These are phyloP conservation scores for Cokeromyces recurvatus DNA, from an alignment of 371 early-diverging fungal species.

Conservation along the genomic window DNA sequence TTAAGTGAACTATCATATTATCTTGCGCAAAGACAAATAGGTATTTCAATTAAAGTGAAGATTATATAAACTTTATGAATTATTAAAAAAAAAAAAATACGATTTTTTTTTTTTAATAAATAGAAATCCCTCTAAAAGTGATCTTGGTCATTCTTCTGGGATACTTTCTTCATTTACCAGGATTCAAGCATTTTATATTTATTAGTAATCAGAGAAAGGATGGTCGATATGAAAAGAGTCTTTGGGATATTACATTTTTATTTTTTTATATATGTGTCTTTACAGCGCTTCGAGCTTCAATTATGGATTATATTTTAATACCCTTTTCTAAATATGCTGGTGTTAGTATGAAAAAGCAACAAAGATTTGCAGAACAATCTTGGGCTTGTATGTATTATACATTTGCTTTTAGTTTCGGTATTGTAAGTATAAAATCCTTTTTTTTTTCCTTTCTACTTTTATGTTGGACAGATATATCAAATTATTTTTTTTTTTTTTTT, in stretches of 20 bases:
- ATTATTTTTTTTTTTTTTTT: not conserved
- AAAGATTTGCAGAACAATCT: conserved; percentile 68
- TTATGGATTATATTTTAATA: conserved; percentile 50
- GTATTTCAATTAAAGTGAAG: too few species aligned
- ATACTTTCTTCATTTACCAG: conserved; percentile 31
- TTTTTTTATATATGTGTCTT: conserved; percentile 60
- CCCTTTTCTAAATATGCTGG: conserved; percentile 45
- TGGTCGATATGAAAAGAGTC: conserved; percentile 50
- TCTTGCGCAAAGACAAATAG: conserved; percentile 3
- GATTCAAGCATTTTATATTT: conserved; percentile 39
- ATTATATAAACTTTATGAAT: not conserved
- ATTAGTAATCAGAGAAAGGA: conserved; percentile 27
- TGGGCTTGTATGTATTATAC: conserved; percentile 63
- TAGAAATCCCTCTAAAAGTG: conserved; percentile 8
- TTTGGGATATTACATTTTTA: conserved; percentile 52
- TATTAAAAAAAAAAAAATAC: not conserved
- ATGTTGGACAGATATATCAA: too few species aligned
- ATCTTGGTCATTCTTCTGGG: conserved; percentile 7
- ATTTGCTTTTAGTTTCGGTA: conserved; percentile 37
- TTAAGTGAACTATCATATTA: not conserved
- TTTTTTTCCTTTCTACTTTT: too few species aligned
- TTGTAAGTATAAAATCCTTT: conserved; percentile 49
- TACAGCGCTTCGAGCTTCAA: conserved; percentile 53
- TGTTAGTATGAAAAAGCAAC: conserved; percentile 43
- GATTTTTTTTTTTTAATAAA: too few species aligned